phyloP scores from a whole-genome alignment of 176 grass and related monocot species.

The Triticum urartu region DNA sequence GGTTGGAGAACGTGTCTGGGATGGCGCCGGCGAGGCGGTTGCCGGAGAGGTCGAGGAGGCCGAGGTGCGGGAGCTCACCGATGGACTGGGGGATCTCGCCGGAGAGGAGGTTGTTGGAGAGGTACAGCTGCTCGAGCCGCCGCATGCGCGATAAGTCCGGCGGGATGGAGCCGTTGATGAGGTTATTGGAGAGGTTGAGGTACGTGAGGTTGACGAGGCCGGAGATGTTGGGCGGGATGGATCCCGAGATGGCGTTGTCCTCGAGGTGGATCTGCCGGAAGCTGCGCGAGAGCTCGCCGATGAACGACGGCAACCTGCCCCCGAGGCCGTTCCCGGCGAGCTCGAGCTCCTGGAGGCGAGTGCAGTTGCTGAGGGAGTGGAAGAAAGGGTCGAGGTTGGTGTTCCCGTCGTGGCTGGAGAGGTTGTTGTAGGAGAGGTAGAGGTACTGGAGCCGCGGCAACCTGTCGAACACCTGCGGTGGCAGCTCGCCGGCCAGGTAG shows the following conservation, averaged over 20 bases:
- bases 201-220: constrained; percentile 78
- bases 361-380: constrained; percentile 63
- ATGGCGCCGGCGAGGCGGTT: constrained; percentile 46
- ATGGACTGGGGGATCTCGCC: constrained; percentile 64
- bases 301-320: constrained; percentile 48
- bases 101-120: constrained; percentile 74
- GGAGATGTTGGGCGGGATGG: constrained; percentile 67
- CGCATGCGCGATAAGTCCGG: constrained; percentile 49
- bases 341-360: constrained; percentile 65
- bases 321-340: constrained; percentile 64
- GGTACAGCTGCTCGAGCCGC: constrained; percentile 71
- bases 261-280: constrained; percentile 78
- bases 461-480: constrained; percentile 47
- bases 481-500: constrained; percentile 57
- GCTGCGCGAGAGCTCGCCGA: constrained; percentile 44
- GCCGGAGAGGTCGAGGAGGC: constrained; percentile 67
- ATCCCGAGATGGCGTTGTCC: constrained; percentile 74
- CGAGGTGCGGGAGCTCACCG: constrained; percentile 56
- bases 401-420: constrained; percentile 47
- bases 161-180: constrained; percentile 78
- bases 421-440: constrained; percentile 77
- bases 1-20: constrained; percentile 45
- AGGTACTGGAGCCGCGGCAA: constrained; percentile 58
- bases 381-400: constrained; percentile 78
- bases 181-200: constrained; percentile 54